Conservation (phyloP, 2,329 filamentous ascomycete genomes). For the Chrysoporthe deuterocubensis region DNA sequence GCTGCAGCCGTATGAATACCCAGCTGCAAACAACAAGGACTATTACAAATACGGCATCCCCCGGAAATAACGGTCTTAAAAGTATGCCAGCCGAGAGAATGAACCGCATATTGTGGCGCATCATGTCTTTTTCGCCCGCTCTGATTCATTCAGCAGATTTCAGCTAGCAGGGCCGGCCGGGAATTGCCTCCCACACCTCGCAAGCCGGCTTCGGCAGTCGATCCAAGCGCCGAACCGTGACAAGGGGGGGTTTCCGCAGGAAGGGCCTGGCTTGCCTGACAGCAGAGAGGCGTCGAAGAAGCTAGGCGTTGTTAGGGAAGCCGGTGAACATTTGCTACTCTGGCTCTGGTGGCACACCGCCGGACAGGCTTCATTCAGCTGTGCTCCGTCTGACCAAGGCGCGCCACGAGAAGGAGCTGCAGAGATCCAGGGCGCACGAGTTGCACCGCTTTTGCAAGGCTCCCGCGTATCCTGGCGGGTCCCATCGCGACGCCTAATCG, state of each 20-base stretch:
- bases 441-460: too few species aligned
- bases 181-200: neutral
- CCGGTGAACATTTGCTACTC: neutral
- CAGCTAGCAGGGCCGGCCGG: neutral
- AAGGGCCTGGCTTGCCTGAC: neutral
- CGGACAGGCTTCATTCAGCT: neutral
- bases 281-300: neutral
- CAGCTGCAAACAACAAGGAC: neutral
- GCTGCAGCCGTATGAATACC: neutral
- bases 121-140: neutral
- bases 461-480: too few species aligned
- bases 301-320: neutral
- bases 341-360: neutral
- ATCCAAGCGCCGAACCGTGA: slow-evolving; percentile 16
- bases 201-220: slow-evolving; percentile 12
- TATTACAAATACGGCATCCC: neutral
- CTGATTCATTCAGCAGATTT: neutral
- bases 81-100: neutral
- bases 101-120: neutral
- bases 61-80: neutral
- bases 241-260: neutral
- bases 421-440: neutral
- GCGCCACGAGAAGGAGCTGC: neutral
- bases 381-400: too few species aligned
- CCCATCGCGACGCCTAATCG: too few species aligned